phyloP scores from a whole-genome alignment of 2,329 filamentous ascomycete genomes.

The Orbilia quercus region DNA sequence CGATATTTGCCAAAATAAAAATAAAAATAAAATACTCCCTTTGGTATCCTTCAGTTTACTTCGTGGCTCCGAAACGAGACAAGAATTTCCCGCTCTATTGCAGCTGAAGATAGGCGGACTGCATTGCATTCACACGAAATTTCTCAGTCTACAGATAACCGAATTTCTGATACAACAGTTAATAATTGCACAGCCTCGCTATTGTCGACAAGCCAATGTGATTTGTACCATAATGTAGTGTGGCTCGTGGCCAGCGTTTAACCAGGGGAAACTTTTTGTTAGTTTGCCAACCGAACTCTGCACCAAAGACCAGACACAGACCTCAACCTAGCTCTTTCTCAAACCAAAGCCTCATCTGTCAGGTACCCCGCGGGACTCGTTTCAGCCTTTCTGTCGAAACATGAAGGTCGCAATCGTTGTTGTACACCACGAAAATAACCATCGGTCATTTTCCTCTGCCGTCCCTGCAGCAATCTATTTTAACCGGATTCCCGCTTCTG shows the following conservation, averaged over 20 bases:
- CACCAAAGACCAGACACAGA: slow-evolving; percentile 6
- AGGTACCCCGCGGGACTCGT: slow-evolving; percentile 20
- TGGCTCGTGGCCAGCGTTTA: neutral
- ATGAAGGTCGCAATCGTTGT: neutral
- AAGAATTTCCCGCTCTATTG: slow-evolving; percentile 7
- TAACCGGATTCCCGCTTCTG: too few species aligned
- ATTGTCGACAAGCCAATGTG: neutral
- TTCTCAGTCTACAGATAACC: slow-evolving; percentile 10
- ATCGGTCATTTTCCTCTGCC: too few species aligned
- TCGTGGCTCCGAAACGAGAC: slow-evolving; percentile 7
- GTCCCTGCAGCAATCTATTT: slow-evolving; percentile 8
- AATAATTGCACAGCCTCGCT: slow-evolving; percentile 4
- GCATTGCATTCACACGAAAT: slow-evolving; percentile 16
- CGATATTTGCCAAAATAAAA: too few species aligned
- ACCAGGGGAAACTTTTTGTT: neutral
- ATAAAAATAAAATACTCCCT: neutral
- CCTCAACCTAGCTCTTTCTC: slow-evolving; percentile 2
- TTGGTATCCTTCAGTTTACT: neutral
- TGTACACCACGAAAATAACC: slow-evolving; percentile 33
- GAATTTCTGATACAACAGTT: slow-evolving; percentile 29
- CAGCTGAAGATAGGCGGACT: slow-evolving; percentile 16
- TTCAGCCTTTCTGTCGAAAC: slow-evolving; percentile 33
- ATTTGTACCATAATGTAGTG: neutral
- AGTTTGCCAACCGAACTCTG: neutral
- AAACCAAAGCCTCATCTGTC: slow-evolving; percentile 25